Percentiles rank a stretch among this genome's conserved stretches.
Conservation (phyloP, 176 grass and related monocot species). For the Cenchrus americanus region DNA sequence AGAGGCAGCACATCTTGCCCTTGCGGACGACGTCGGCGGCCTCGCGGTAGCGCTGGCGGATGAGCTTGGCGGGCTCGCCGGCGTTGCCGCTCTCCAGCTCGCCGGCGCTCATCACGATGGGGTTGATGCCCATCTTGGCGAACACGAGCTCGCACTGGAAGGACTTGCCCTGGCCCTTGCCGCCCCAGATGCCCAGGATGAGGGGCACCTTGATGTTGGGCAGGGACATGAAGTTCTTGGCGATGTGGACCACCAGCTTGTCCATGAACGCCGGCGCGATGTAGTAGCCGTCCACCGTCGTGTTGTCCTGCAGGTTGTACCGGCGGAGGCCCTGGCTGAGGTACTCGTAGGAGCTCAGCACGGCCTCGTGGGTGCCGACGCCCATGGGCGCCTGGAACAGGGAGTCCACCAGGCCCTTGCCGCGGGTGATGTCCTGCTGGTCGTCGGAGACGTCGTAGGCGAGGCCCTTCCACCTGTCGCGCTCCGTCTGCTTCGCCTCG, state of each 20-base stretch:
- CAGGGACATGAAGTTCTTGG: slow-evolving; percentile 95
- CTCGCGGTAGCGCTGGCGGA: slow-evolving; percentile 90
- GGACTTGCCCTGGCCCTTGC: slow-evolving; percentile 96
- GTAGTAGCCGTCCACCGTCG: slow-evolving; percentile 64
- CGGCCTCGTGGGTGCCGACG: slow-evolving; percentile 75
- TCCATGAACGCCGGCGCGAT: slow-evolving; percentile 95
- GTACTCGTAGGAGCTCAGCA: slow-evolving; percentile 82
- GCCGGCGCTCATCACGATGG: slow-evolving; percentile 96
- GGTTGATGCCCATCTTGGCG: slow-evolving; percentile 95
- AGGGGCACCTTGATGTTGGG: slow-evolving; percentile 95
- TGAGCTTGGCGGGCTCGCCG: slow-evolving; percentile 86
- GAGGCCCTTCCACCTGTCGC: slow-evolving; percentile 65
- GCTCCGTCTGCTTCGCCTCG: slow-evolving; percentile 50
- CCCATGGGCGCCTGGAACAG: slow-evolving; percentile 87
- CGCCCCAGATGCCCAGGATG: slow-evolving; percentile 98
- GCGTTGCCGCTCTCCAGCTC: slow-evolving; percentile 97
- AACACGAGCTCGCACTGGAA: slow-evolving; percentile 98
- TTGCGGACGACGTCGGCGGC: slow-evolving; percentile 83
- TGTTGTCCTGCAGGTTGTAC: slow-evolving; percentile 68
- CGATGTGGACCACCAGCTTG: slow-evolving; percentile 91
- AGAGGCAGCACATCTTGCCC: slow-evolving; percentile 93
- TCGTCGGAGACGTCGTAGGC: slow-evolving; percentile 72
- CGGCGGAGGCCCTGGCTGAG: slow-evolving; percentile 71
- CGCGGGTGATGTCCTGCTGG: slow-evolving; percentile 91
- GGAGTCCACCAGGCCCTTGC: slow-evolving; percentile 71